Evolutionary conservation across 2,329 filamentous ascomycete species (phyloP), one percentile per base, ranked within the genome.

Genomic region (Exophiala sp.): DNA sequence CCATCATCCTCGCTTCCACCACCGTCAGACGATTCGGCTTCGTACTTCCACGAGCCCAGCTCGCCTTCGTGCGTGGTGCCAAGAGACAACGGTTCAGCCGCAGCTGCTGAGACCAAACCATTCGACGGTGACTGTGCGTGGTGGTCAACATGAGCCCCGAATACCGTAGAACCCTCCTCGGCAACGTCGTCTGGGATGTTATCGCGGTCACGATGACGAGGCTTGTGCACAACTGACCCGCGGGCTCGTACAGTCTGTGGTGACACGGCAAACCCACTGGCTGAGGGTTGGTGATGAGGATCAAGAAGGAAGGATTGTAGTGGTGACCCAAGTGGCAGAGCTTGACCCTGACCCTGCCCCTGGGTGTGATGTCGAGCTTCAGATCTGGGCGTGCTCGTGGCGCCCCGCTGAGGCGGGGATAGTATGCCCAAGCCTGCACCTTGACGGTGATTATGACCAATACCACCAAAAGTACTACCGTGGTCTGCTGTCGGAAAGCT

Each of bases 1-100:
- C 77, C 75, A 7, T 70, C 72, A 12, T 75, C 76, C 3, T 78
- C 78, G 3, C 69, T 74, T 18, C 72, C 75, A 18, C 74, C 70
- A 3, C 65, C 65, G 52, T 61, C 54, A 65, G 66, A 39, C 68
- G 61, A 56, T 12, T 62, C 60, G 41, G 60, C 47, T 16, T 61
- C 60, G 45, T 63, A 62, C 51, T 75, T 78, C 70, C 74, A 75
- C 1, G 76, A 78, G 7, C 60, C 60, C 14, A 60, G 47, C 10
- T 60, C 54, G 9, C 62, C 59, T 10, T 47, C 54, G 7, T 51
- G 42, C 9, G 48, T 50, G 36, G 35, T 39, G 40, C 43, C n/a
- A 11, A 39, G 47, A 33, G 35, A 47, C 7, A 29, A 10, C 18
- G 29, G 24, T 43, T 48, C 50, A 41, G 35, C 45, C 14, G 14